Evolutionary conservation across 345 rosid species (phyloP).

Genomic region (Pistacia vera): DNA sequence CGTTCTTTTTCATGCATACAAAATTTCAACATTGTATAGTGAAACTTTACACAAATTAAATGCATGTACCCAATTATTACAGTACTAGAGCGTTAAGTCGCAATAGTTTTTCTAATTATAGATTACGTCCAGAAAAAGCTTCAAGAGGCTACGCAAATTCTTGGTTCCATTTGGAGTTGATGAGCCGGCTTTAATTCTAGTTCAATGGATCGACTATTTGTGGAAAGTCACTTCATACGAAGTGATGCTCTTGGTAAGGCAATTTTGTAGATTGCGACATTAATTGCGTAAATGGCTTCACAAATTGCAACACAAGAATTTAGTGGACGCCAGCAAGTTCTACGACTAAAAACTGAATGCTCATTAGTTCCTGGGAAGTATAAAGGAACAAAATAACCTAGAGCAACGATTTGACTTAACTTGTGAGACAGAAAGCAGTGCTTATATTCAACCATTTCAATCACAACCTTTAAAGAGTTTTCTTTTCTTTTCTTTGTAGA

Average conservation of each 20-base stretch:
- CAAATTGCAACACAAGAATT: constrained; percentile 1
- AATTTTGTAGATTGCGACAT: neutral
- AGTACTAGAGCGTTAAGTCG: neutral
- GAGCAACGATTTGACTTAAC: too few relatives aligned
- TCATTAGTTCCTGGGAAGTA: too few relatives aligned
- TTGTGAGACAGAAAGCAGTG: too few relatives aligned
- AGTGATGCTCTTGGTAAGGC: neutral
- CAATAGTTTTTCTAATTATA: neutral
- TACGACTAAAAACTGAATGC: too few relatives aligned
- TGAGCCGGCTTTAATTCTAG: neutral
- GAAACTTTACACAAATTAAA: too few relatives aligned
- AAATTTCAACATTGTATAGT: too few relatives aligned
- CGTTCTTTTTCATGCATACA: too few relatives aligned
- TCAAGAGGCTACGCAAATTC: neutral
- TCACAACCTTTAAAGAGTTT: too few relatives aligned
- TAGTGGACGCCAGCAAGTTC: neutral
- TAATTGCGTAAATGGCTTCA: neutral
- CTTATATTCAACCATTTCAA: too few relatives aligned
- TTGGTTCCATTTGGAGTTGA: neutral
- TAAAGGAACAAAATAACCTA: too few relatives aligned
- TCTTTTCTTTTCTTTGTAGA: too few relatives aligned
- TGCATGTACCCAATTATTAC: too few relatives aligned
- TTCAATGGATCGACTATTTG: constrained; percentile 8
- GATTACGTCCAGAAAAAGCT: neutral
- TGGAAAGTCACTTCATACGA: neutral